Evolutionary conservation across 2,329 filamentous ascomycete species (phyloP).

Genomic region (Blastomyces emzantsi): DNA sequence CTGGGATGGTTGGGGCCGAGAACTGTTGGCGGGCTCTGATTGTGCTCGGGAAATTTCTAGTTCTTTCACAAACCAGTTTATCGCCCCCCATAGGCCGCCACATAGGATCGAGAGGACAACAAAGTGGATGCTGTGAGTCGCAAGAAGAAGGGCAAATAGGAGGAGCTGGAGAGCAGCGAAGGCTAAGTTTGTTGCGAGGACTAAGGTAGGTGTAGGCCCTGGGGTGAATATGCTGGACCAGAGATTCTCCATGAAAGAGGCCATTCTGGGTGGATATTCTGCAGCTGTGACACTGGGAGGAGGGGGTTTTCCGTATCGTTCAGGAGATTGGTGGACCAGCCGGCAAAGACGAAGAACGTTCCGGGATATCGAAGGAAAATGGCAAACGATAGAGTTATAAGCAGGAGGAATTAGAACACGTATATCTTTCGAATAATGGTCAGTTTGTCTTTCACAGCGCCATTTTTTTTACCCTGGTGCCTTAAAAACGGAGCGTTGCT

Average conservation of each 20-base stretch:
- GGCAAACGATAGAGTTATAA: background rate
- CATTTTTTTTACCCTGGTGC: constrained; percentile 1
- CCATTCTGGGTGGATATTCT: constrained; percentile 24
- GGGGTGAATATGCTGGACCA: constrained; percentile 92
- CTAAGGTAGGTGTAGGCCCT: constrained; percentile 76
- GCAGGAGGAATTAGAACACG: background rate
- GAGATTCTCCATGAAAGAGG: constrained; percentile 59
- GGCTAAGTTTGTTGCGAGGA: constrained; percentile 80
- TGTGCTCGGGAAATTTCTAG: constrained; percentile 13
- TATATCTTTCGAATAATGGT: background rate
- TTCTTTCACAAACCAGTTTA: constrained; percentile 73
- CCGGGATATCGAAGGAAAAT: constrained; percentile 1
- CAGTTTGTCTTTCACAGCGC: background rate
- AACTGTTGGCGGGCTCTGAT: constrained; percentile 1
- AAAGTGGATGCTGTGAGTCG: constrained; percentile 85
- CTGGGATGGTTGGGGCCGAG: background rate
- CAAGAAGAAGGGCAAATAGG: constrained; percentile 64
- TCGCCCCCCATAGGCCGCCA: constrained; percentile 77
- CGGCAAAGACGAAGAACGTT: background rate
- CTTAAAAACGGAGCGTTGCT: constrained; percentile 4
- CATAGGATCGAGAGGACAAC: constrained; percentile 69
- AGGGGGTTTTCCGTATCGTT: background rate
- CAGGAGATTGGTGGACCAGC: no score
- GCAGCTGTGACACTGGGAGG: background rate
- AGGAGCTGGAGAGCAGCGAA: constrained; percentile 79